These are phyloP conservation scores for Ophiostoma sp. DNA, from an alignment of 2,329 filamentous ascomycete genomes.

Conservation along the genomic window DNA sequence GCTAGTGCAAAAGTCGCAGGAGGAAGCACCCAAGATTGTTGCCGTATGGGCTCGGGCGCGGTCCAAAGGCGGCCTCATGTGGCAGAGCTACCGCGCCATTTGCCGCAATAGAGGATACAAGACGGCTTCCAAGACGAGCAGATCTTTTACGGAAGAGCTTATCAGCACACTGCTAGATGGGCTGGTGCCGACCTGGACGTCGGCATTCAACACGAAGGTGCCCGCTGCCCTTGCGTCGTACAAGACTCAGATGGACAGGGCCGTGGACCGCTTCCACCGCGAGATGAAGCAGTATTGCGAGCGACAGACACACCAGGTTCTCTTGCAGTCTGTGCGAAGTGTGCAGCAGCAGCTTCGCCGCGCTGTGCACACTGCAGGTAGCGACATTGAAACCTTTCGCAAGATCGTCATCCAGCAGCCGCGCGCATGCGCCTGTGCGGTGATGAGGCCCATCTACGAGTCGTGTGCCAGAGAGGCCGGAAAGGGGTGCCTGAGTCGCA, in stretches of 20 bases:
- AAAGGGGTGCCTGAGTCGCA: background rate
- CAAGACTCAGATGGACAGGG: background rate
- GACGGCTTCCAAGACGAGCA: constrained; percentile 4
- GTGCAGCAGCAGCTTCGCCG: background rate
- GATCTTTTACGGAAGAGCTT: background rate
- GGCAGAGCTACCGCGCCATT: background rate
- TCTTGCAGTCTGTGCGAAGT: background rate
- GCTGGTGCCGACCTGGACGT: background rate
- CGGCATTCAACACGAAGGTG: background rate
- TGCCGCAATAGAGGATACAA: background rate
- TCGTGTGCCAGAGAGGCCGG: constrained; percentile 3
- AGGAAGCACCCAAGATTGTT: background rate
- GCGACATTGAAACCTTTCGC: background rate
- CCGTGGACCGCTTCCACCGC: background rate
- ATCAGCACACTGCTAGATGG: background rate
- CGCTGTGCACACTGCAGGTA: background rate
- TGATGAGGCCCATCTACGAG: background rate
- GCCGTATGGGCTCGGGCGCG: background rate
- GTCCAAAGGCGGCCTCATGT: background rate
- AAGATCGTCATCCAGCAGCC: constrained; percentile 1
- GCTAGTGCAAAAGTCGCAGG: background rate
- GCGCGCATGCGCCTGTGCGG: background rate
- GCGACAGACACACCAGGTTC: background rate
- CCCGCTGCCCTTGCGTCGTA: background rate
- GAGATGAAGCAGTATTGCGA: background rate